Evolutionary conservation across 2,329 filamentous ascomycete genomes (phyloP), one percentile per base, ranked within the genome.

Genomic region (Setomelanomma holmii): DNA sequence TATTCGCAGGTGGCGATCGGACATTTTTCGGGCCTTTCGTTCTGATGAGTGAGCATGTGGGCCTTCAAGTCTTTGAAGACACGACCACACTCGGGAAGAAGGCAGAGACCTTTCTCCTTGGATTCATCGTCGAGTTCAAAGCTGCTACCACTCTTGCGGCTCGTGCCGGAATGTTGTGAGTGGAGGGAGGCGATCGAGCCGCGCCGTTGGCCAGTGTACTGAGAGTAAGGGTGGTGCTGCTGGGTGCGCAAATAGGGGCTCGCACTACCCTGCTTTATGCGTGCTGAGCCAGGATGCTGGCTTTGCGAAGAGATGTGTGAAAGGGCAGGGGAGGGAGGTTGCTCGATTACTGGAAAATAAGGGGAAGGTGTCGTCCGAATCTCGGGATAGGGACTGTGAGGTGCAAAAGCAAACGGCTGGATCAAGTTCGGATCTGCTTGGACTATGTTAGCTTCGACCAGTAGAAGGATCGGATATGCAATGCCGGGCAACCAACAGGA

Each of bases 41-140:
- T 89, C 76, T 95, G 90, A 75, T 97, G 93, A 0, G 93, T 97
- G 72, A 96, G 84, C 89, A 96, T 93, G 76, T 97, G 93, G 7
- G 93, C 92, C 76, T 93, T 93, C 59, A 96, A 79, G 69, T 96
- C 92, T 78, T 96, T 96, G 83, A 96, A 96, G 51, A 88, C 82
- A 67, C 89, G 87, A 58, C 91, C 91, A 67, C 92, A 96, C 51
- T 93, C 91, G 5, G 89, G 86, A 68, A 92, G 87, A 1, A 90
- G 89, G 79, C 91, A 96, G 56, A 89, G 82, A 27, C 84, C 84
- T 67, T 88, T 88, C 67, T 88, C 83, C 79, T 91, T 91, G 19
- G 68, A 64, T 61, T 75, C 73, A 14, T 75, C 73, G 22, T 75
- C 73, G 33, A 74, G 40, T 35, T 75, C 74, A 44, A 64, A 74